Base-by-base conservation (phyloP, 345 rosid species). In the Acer saccharum region DNA sequence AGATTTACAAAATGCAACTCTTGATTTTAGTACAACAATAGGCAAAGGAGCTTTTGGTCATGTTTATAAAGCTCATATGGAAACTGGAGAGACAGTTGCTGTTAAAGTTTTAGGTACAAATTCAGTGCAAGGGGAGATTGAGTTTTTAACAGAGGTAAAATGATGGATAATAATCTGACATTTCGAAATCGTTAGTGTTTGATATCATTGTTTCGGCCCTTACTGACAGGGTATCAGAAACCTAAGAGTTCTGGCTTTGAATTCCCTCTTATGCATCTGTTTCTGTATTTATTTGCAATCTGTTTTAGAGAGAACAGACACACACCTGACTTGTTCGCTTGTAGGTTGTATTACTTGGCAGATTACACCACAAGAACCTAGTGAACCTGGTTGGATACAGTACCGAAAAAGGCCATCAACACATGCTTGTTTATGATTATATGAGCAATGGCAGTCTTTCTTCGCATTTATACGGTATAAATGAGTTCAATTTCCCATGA, bases 1-100 rank as follows among this genome's bases (percentile, higher is more conserved):
- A 92, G 99, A 97, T 88, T 90, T 97, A 85, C 98, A 93, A 79
- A 94, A 87, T 69, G 98, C 97, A 79, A 97, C 99, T 5, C 81
- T 72, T 78, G 93, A 94, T 85, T 97, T 97, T 76, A 94, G 98
- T 1, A 89, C 97, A 54, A 74, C 90, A 71, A 87, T 94, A 68
- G 99, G 99, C 48, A 94, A 91, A 88, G 98, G 99, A 72, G 98
- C 98, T 55, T 97, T 97, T 90, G 99, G 98, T 81, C 90, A 93
- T 12, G 99, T 97, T 39, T 97, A 91, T 79, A 97, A 90, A 87
- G 98, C 99, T 81, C 97, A 90, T 68, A 91, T 94, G 97, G 85
- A 92, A 21, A 90, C 93, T 3, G 97, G 98, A 71, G 98, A 94
- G 88, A 89, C 79, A 63, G 94, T 94, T 65, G 99, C 99, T 16